Base-by-base conservation (phyloP, 306 rosid species). In the Prunus campanulata region DNA sequence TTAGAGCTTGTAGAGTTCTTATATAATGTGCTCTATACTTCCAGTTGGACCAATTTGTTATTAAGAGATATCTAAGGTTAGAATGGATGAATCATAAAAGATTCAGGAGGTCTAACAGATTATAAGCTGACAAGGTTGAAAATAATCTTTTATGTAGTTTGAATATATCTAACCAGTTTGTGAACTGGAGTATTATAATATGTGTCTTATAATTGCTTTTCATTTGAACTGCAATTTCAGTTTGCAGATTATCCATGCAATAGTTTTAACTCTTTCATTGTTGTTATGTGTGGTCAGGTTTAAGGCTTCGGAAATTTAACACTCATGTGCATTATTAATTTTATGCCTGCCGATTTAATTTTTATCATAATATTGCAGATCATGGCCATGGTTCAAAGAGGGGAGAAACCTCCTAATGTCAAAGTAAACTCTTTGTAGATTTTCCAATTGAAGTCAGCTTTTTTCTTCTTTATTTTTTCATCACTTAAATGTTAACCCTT, bases 381-480 rank as follows among this genome's bases (percentile, higher is more conserved):
- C 80, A 92, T 89, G 97, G 86, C 91, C 76, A 89, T 88, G 96
- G 89, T 91, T 72, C 99, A 90, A 82, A 86, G 97, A 86, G 98
- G 97, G 85, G 98, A 95, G 81, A 89, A 83, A 83, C 88, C 97
- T 82, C 73, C 93, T 60, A 89, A 95, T 84, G 87, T 81, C 83
- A 92, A 90, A 84, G 99, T 95, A 87, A 88, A 46, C 64, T 75
- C 27, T 61, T 27, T 35, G 54, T 61, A 81, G 67, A 62, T 61
- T 78, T 22, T 66, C 30, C 39, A 8, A 35, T 78, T 56, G 24
- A 74, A 60, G 72, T 80, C 74, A 44, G 68, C 67, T 72, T 68
- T 70, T 74, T 68, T 72, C 1, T 29, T 12, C 3, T 6, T 6
- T 25, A 0, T n/a, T 55, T n/a, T 8, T n/a, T 50, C 16, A 49